Base-by-base conservation (phyloP, 345 rosid genomes). In the Lepidium sativum region DNA sequence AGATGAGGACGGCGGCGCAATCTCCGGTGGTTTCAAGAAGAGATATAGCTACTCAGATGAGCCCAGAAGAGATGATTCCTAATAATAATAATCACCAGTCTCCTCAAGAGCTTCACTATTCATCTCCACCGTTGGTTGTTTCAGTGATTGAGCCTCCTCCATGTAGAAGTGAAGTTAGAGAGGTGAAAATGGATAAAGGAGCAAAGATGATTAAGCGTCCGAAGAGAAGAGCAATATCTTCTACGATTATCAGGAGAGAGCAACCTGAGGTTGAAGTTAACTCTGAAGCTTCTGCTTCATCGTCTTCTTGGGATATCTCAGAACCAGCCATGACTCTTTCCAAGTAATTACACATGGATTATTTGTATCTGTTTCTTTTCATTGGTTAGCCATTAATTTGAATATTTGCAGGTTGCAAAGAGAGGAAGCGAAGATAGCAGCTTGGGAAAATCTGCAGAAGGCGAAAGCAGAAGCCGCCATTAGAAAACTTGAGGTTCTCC, bases 401-500 rank as follows among this genome's bases (percentile, higher is more conserved):
- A 13, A 32, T 12, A 14, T 40, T 53, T 64, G 79, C 80, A 94
- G 99, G 75, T 67, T 80, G 48, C 86, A 81, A 52, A 81, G 97
- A 77, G 92, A 90, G 65, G 99, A 89, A 84, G 92, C 95, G 16
- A 84, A 83, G 81, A 94, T 94, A 63, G 72, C 79, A 2, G 99
- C 99, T 29, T 94, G 99, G 99, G 99, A 94, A 65, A 94, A 88
- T 72, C 65, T 94, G 67, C 99, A 94, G 77, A 87, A 83, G 74
- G 96, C 97, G 35, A 94, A 88, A 81, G 99, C 97, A n/a, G 96
- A 94, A 80, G 97, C 99, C 4, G 89, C 97, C 42, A 82, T 90
- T 17, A 56, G 88, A 63, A 90, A 86, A 73, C 92, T 94, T 0
- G 97, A 94, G 99, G 99, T 92, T 23, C 27, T 34, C 16, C 58